These are phyloP conservation scores for Hymenoscyphus scutula DNA, from an alignment of 2,329 filamentous ascomycete species.

Conservation along the genomic window DNA sequence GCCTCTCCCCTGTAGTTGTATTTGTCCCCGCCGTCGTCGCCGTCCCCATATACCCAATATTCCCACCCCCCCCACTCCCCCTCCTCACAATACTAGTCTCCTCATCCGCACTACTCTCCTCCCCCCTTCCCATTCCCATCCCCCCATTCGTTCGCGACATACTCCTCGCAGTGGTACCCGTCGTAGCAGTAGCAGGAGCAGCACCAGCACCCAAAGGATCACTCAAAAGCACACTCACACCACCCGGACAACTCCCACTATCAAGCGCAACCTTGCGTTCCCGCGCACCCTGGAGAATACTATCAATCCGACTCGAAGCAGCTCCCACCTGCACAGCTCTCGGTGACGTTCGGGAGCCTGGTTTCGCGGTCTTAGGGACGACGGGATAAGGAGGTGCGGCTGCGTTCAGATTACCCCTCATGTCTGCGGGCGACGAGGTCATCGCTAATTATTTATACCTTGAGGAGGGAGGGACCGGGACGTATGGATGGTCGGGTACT, in stretches of 20 bases:
- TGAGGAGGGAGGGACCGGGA: too few relatives aligned
- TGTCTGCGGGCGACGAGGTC: background rate
- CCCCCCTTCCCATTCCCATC: conserved; percentile 20
- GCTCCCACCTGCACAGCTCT: background rate
- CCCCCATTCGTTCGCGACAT: background rate
- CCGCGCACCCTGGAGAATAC: conserved; percentile 29
- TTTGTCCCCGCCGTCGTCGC: conserved; percentile 4
- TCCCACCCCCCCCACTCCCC: conserved; percentile 22
- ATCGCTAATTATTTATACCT: too few relatives aligned
- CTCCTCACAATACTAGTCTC: conserved; percentile 40
- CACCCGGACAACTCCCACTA: background rate
- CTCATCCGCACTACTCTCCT: conserved; percentile 38
- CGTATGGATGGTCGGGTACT: too few relatives aligned
- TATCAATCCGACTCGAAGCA: conserved; percentile 14
- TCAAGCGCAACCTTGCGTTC: conserved; percentile 22
- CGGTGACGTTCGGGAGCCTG: background rate
- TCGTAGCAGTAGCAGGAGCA: too few relatives aligned
- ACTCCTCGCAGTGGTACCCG: too few relatives aligned
- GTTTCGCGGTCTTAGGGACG: background rate
- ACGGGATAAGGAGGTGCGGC: too few relatives aligned
- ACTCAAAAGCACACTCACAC: background rate
- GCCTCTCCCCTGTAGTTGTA: too few relatives aligned
- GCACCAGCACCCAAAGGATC: background rate
- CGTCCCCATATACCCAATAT: conserved; percentile 27
- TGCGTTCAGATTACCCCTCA: too few relatives aligned